A percentile compares a stretch with the other conserved stretches of the same genome.
Conservation (phyloP, 495 filamentous ascomycete species). For the Thermothielavioides terrestris region DNA sequence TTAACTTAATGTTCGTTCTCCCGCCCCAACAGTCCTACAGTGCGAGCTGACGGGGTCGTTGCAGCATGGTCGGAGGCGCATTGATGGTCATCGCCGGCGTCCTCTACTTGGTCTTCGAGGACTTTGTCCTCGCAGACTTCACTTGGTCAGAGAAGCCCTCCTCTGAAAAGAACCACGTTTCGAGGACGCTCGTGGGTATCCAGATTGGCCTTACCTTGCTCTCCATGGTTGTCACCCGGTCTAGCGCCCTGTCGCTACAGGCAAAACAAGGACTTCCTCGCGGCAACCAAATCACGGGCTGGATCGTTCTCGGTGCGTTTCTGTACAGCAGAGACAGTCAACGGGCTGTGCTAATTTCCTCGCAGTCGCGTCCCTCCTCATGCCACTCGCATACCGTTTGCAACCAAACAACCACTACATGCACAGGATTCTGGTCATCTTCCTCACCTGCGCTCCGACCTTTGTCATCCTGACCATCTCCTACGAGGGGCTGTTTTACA, state of each 20-base stretch:
- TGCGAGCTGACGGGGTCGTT: constrained; percentile 21
- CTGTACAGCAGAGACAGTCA: no score
- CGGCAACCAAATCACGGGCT: constrained; percentile 83
- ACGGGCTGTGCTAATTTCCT: constrained; percentile 3
- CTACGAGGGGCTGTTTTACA: constrained; percentile 95
- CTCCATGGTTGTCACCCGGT: constrained; percentile 76
- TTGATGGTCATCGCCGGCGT: constrained; percentile 75
- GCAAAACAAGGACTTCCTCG: constrained; percentile 79
- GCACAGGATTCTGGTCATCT: constrained; percentile 80
- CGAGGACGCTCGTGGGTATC: constrained; percentile 37
- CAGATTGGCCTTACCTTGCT: constrained; percentile 73
- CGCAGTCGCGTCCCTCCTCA: constrained; percentile 61
- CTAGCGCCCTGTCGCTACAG: constrained; percentile 72
- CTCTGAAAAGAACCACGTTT: constrained; percentile 22
- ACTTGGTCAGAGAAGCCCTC: constrained; percentile 20
- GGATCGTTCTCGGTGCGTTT: constrained; percentile 69
- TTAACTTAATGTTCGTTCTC: constrained; percentile 62
- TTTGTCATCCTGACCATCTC: constrained; percentile 97
- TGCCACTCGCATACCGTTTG: constrained; percentile 74
- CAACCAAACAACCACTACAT: constrained; percentile 83
- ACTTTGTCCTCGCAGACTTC: constrained; percentile 50
- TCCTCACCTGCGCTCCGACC: constrained; percentile 84
- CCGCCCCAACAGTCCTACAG: background rate
- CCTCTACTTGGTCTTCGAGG: constrained; percentile 75
- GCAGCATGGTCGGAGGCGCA: constrained; percentile 63